These are phyloP conservation scores for Aspergillus melleus DNA, from an alignment of 2,329 filamentous ascomycete species.

Conservation along the genomic window DNA sequence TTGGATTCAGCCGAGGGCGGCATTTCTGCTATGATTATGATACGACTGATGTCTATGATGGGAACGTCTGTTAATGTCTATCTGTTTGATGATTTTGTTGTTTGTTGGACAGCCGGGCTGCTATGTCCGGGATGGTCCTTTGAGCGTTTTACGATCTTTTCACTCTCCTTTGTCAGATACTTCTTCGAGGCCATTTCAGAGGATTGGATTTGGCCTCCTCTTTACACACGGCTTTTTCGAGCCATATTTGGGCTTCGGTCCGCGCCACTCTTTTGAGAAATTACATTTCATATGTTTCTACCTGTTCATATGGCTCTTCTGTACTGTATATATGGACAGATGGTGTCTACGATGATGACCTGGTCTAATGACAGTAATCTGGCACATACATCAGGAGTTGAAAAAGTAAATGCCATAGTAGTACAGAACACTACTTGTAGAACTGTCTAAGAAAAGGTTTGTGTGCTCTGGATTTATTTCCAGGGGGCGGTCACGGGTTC, in stretches of 20 bases:
- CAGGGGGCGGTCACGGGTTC: too few species aligned
- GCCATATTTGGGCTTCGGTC: neutral
- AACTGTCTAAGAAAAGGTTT: too few species aligned
- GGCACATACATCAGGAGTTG: too few species aligned
- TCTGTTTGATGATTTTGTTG: constrained; percentile 5
- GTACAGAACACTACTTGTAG: too few species aligned
- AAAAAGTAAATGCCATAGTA: too few species aligned
- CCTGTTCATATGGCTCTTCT: constrained; percentile 6
- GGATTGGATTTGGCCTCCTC: neutral
- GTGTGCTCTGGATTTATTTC: too few species aligned
- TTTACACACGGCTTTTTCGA: neutral
- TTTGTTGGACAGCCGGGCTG: constrained; percentile 17
- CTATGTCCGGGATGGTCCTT: constrained; percentile 9
- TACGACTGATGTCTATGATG: constrained; percentile 25
- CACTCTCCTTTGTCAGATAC: constrained; percentile 9
- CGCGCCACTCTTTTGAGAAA: constrained; percentile 13
- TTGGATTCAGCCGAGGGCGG: constrained; percentile 16
- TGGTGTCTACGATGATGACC: neutral
- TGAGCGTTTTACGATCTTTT: constrained; percentile 11
- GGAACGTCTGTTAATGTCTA: constrained; percentile 22
- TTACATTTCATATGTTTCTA: constrained; percentile 14
- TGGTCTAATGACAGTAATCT: neutral
- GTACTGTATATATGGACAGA: constrained; percentile 5
- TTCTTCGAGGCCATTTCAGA: neutral
- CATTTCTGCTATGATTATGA: constrained; percentile 25